Evolutionary conservation across 768 basidiomycete genomes (phyloP).

Genomic region (Mycena olivaceomarginata): DNA sequence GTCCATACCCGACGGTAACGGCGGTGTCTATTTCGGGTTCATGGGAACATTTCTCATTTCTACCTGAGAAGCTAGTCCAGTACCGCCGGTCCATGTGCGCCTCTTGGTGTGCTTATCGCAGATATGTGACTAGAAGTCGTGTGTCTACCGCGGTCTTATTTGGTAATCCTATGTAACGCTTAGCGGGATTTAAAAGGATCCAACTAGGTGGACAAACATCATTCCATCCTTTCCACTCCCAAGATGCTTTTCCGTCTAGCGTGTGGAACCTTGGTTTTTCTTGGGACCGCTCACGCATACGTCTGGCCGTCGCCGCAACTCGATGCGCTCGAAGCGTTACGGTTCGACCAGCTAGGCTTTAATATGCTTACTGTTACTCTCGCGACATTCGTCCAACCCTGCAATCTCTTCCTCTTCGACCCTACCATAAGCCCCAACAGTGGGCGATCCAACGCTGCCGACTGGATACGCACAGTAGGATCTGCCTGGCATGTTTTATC

Average conservation of each 20-base stretch:
- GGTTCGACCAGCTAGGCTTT: constrained; percentile 12
- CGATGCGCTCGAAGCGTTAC: constrained; percentile 16
- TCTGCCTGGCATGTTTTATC: background rate
- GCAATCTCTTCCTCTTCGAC: constrained; percentile 13
- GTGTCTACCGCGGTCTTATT: constrained; percentile 15
- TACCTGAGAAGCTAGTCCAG: background rate
- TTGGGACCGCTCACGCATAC: constrained; percentile 5
- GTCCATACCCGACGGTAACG: background rate
- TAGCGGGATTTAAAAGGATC: constrained; percentile 26
- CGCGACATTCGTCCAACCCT: constrained; percentile 1
- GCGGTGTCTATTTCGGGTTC: constrained; percentile 2
- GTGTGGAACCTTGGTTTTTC: too few species aligned
- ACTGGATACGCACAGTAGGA: constrained; percentile 16
- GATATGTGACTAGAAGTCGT: constrained; percentile 17
- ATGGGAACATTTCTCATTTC: background rate
- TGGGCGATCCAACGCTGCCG: background rate
- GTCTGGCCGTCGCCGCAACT: constrained; percentile 30
- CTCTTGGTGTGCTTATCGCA: constrained; percentile 16
- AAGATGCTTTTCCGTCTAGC: constrained; percentile 22
- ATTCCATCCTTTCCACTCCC: constrained; percentile 18
- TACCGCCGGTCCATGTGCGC: too few species aligned
- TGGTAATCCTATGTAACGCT: constrained; percentile 21
- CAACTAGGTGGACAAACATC: constrained; percentile 22
- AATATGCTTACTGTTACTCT: background rate
- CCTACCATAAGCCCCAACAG: background rate